These are phyloP conservation scores for Dictyostelium firmibasis DNA, from an alignment of 78 protist species.

Conservation along the genomic window DNA sequence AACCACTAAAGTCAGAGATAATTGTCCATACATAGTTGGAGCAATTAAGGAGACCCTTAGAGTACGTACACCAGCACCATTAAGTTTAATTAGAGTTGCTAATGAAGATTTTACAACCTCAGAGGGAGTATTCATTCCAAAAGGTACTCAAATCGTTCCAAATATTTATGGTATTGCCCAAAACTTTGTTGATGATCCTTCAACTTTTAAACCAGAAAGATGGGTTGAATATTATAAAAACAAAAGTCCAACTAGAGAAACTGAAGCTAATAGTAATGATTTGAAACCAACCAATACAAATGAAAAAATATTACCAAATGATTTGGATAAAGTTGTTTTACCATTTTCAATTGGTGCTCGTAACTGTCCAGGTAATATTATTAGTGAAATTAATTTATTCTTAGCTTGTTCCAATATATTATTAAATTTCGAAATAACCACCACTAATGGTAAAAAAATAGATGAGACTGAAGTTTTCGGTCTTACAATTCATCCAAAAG, in stretches of 20 bases:
- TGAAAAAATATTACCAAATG: background rate
- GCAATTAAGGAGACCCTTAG: slow-evolving; percentile 37
- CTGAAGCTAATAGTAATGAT: background rate
- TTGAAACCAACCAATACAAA: background rate
- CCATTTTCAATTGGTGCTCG: slow-evolving; percentile 26
- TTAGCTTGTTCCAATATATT: slow-evolving; percentile 33
- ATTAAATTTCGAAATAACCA: background rate
- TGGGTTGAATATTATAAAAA: background rate
- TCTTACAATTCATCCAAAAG: slow-evolving; percentile 30
- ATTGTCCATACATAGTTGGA: slow-evolving; percentile 13
- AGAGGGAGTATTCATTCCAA: slow-evolving; percentile 21
- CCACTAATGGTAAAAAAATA: background rate
- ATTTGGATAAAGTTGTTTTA: background rate
- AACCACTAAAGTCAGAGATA: background rate
- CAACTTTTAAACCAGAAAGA: slow-evolving; percentile 19
- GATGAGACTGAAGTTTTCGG: slow-evolving; percentile 63
- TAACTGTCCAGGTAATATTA: slow-evolving; percentile 25
- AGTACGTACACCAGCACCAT: slow-evolving; percentile 15
- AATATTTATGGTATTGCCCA: slow-evolving; percentile 27
- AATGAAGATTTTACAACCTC: background rate
- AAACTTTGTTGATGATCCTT: background rate
- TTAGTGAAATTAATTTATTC: background rate
- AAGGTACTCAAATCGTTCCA: slow-evolving; percentile 34
- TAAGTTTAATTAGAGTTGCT: slow-evolving; percentile 1
- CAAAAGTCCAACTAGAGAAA: background rate